These are phyloP conservation scores for Botrytis cinerea DNA, from an alignment of 2,329 filamentous ascomycete genomes.

Conservation along the genomic window DNA sequence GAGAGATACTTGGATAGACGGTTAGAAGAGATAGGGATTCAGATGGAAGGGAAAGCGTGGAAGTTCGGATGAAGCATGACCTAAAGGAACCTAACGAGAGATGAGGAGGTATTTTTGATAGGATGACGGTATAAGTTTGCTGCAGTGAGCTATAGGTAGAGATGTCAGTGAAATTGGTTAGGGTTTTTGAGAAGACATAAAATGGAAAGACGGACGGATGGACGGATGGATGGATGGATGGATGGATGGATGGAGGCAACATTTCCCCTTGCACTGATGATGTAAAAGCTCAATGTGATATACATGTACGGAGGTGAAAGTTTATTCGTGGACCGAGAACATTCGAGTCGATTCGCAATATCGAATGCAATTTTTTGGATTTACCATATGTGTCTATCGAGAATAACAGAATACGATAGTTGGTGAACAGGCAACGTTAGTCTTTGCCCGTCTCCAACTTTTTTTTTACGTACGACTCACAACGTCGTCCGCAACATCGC, in stretches of 20 bases:
- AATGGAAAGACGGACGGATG: background rate
- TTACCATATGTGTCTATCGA: background rate
- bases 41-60: background rate
- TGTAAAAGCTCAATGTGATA: background rate
- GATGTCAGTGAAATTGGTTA: background rate
- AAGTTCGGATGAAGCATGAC: background rate
- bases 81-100: background rate
- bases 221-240: background rate
- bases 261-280: background rate
- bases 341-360: background rate
- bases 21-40: background rate
- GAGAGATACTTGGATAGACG: background rate
- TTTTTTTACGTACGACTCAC: background rate
- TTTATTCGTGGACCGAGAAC: background rate
- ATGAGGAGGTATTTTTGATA: background rate
- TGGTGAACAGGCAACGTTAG: background rate
- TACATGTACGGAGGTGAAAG: background rate
- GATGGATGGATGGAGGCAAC: background rate
- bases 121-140: background rate
- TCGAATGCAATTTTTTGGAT: background rate
- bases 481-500: background rate
- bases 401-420: background rate
- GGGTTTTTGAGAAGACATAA: background rate
- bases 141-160: background rate
- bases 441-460: background rate